phyloP scores from a whole-genome alignment of 345 rosid species.

The Bretschneidera sinensis region DNA sequence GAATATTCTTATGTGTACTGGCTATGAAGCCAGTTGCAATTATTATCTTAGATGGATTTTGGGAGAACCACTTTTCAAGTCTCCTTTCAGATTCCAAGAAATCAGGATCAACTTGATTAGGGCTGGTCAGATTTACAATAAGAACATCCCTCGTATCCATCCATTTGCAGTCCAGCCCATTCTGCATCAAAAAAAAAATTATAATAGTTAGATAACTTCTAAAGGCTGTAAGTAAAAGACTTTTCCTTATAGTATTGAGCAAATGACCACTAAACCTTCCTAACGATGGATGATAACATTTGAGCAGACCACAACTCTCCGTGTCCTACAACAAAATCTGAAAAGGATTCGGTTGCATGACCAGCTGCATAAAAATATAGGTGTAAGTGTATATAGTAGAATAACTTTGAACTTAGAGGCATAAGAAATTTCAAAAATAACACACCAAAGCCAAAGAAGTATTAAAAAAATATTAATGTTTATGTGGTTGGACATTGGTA shows the following conservation, averaged over 20 bases:
- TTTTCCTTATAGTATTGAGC: constrained; percentile 1
- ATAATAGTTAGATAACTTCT: constrained; percentile 2
- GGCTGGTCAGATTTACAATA: constrained; percentile 79
- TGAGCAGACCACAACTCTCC: constrained; percentile 99
- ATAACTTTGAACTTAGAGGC: not conserved
- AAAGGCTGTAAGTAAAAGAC: not conserved
- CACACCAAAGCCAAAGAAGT: too few relatives aligned
- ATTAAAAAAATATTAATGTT: too few relatives aligned
- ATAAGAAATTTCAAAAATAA: too few relatives aligned
- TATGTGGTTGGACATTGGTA: too few relatives aligned
- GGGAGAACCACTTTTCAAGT: constrained; percentile 80
- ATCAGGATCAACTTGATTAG: constrained; percentile 97
- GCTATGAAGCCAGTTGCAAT: constrained; percentile 99
- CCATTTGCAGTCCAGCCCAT: constrained; percentile 77
- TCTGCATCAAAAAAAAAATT: constrained; percentile 48
- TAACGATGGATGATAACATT: constrained; percentile 68
- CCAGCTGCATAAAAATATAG: constrained; percentile 60
- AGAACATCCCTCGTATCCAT: constrained; percentile 98
- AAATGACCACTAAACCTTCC: constrained; percentile 47
- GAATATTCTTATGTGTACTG: constrained; percentile 88
- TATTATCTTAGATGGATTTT: constrained; percentile 52
- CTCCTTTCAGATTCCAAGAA: constrained; percentile 64
- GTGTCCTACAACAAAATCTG: constrained; percentile 94
- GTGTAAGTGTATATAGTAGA: constrained; percentile 5
- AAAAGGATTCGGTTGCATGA: constrained; percentile 90